Evolutionary conservation across 495 filamentous ascomycete genomes (phyloP).

Genomic region (Annulohypoxylon nitens): DNA sequence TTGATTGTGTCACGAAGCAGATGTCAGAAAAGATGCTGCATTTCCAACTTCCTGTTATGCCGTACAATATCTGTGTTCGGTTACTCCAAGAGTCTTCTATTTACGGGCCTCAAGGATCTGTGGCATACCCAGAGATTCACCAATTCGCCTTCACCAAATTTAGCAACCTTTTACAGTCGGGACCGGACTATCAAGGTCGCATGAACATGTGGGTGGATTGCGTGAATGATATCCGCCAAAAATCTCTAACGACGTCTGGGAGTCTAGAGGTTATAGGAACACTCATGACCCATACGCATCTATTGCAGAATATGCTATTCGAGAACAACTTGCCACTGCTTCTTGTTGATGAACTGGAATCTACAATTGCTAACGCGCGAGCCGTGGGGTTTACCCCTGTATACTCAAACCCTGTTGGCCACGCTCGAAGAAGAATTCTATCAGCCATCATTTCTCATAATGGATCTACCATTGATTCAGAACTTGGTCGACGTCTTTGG

Average conservation of each 20-base stretch:
- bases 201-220: slow-evolving; percentile 58
- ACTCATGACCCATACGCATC: slow-evolving; percentile 54
- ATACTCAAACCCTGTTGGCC: slow-evolving; percentile 54
- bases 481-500: slow-evolving; percentile 75
- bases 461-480: slow-evolving; percentile 69
- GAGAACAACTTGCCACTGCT: slow-evolving; percentile 61
- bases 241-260: slow-evolving; percentile 64
- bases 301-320: slow-evolving; percentile 55
- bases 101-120: slow-evolving; percentile 55
- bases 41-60: slow-evolving; percentile 42
- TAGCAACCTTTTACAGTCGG: slow-evolving; percentile 58
- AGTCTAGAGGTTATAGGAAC: slow-evolving; percentile 78
- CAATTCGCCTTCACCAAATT: slow-evolving; percentile 71
- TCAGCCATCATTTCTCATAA: slow-evolving; percentile 68
- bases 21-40: slow-evolving; percentile 41
- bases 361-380: slow-evolving; percentile 52
- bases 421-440: slow-evolving; percentile 71
- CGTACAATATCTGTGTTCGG: slow-evolving; percentile 71
- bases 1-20: slow-evolving; percentile 55
- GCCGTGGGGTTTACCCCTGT: slow-evolving; percentile 55
- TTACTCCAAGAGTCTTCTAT: slow-evolving; percentile 75
- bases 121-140: slow-evolving; percentile 63
- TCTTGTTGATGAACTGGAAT: slow-evolving; percentile 64
- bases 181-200: slow-evolving; percentile 54
- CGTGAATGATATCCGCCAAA: slow-evolving; percentile 61